Evolutionary conservation across 495 filamentous ascomycete genomes (phyloP).

Genomic region (Xylaria acuta): DNA sequence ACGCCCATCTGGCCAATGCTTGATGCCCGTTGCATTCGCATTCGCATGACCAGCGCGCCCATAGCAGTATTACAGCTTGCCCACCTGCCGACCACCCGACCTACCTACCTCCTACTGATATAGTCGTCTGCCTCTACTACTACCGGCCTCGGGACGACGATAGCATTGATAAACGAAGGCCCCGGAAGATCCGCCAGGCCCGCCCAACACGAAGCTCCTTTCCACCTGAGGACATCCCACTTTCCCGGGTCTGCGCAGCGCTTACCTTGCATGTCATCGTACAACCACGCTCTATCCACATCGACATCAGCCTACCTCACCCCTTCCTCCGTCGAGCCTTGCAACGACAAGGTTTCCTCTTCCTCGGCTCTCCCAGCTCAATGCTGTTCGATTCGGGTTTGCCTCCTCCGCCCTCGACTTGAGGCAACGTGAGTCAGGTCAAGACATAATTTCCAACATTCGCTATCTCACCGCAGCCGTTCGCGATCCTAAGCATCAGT

Average conservation of each 20-base stretch:
- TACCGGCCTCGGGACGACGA: not conserved
- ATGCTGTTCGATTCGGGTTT: constrained; percentile 49
- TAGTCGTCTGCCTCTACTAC: not conserved
- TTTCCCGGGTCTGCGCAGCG: not conserved
- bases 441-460: constrained; percentile 36
- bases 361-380: constrained; percentile 33
- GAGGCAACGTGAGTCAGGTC: constrained; percentile 53
- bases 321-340: constrained; percentile 6
- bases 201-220: constrained; percentile 16
- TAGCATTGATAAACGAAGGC: not conserved
- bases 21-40: not conserved
- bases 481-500: not conserved
- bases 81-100: not conserved
- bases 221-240: not conserved
- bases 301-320: not conserved
- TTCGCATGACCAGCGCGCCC: not conserved
- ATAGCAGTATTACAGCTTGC: not conserved
- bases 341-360: constrained; percentile 14
- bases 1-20: not conserved
- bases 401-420: constrained; percentile 54
- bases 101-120: not conserved
- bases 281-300: not conserved
- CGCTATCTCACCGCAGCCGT: constrained; percentile 6
- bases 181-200: constrained; percentile 12
- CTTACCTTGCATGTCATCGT: constrained; percentile 23